Evolutionary conservation across 352 stramenopile species (phyloP).

Genomic region (Peronospora farinosa): DNA sequence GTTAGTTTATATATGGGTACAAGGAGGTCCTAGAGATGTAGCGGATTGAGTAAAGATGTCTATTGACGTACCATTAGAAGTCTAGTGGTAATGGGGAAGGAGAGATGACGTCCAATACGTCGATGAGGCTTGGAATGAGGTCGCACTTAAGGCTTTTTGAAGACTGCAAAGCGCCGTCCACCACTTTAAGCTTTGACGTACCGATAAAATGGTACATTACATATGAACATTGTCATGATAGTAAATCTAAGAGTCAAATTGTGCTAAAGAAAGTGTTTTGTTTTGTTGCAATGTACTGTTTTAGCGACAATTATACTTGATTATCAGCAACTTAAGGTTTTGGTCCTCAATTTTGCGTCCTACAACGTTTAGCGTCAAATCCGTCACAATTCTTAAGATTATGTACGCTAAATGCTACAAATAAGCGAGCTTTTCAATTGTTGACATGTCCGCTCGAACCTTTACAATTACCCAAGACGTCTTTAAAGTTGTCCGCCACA

Average conservation of each 20-base stretch:
- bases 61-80: constrained; percentile 16
- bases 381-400: not conserved
- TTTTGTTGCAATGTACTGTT: not conserved
- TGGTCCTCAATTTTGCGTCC: no score
- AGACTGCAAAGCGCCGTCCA: constrained; percentile 20
- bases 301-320: no score
- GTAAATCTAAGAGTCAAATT: constrained; percentile 5
- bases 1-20: no score
- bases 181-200: constrained; percentile 4
- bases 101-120: constrained; percentile 8
- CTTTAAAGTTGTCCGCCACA: constrained; percentile 3
- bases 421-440: constrained; percentile 35
- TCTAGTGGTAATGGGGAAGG: constrained; percentile 2
- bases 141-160: constrained; percentile 4
- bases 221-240: not conserved
- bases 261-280: not conserved
- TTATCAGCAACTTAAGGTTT: no score
- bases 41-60: not conserved
- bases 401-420: constrained; percentile 49
- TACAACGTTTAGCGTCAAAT: no score
- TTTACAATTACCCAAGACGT: constrained; percentile 39
- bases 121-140: no score
- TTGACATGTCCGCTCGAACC: constrained; percentile 49
- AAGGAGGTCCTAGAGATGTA: not conserved
- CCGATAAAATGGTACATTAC: not conserved